Conservation (phyloP, 106 monocot genomes). For the Dendrobium catenatum region DNA sequence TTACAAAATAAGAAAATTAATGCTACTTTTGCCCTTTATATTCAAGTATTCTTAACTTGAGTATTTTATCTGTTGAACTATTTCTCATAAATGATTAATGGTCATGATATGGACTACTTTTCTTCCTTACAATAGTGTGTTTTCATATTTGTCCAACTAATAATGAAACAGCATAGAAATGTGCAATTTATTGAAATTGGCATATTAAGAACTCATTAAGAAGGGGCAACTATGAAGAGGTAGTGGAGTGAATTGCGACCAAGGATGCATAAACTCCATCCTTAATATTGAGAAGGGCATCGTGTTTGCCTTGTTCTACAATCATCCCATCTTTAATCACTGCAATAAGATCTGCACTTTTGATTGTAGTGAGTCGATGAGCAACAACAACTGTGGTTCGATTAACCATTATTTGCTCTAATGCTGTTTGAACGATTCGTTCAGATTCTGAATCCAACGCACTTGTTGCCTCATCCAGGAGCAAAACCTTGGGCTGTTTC, state of each 20-base stretch:
- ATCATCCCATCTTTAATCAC: slow-evolving; percentile 18
- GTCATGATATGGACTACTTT: no score
- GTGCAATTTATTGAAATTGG: neutral
- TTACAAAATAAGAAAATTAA: no score
- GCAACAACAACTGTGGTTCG: slow-evolving; percentile 17
- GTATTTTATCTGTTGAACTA: no score
- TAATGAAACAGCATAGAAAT: no score
- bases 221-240: slow-evolving; percentile 5
- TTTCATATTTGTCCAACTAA: no score
- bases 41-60: no score
- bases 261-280: slow-evolving; percentile 19
- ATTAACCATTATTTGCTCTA: slow-evolving; percentile 14
- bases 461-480: slow-evolving; percentile 19
- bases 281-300: slow-evolving; percentile 9
- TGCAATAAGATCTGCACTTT: slow-evolving; percentile 9
- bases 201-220: neutral
- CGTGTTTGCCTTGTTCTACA: slow-evolving; percentile 18
- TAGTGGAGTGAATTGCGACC: slow-evolving; percentile 12
- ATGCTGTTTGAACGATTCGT: slow-evolving; percentile 14
- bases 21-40: no score
- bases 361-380: slow-evolving; percentile 15
- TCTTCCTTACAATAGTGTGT: no score
- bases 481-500: slow-evolving; percentile 21
- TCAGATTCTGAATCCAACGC: slow-evolving; percentile 18
- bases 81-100: no score